A percentile compares a stretch with the other conserved stretches of the same genome.
phyloP scores from a whole-genome alignment of 2,329 filamentous ascomycete genomes.

The Talaromyces sp. region DNA sequence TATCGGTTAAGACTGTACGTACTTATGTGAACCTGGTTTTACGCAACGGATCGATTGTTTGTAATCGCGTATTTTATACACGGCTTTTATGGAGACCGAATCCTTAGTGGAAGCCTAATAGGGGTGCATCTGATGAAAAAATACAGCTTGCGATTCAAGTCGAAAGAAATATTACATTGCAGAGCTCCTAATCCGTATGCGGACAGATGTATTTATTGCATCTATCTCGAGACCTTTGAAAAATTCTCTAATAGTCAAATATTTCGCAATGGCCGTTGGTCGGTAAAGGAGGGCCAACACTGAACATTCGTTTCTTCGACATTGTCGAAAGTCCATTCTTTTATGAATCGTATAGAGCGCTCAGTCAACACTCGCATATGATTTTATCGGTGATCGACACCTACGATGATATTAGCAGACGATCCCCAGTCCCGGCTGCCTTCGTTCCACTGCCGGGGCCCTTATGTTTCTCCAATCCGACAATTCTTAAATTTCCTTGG shows the following conservation, averaged over 20 bases:
- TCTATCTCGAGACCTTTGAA: background rate
- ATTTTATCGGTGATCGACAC: background rate
- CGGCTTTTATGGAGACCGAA: background rate
- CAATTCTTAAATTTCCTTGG: slow-evolving; percentile 28
- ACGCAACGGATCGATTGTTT: background rate
- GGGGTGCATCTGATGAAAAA: background rate
- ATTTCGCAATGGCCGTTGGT: background rate
- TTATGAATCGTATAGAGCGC: background rate
- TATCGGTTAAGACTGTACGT: background rate
- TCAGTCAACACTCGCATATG: background rate
- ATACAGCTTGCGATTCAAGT: background rate
- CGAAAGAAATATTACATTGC: background rate
- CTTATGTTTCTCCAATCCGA: slow-evolving; percentile 23
- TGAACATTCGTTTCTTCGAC: background rate
- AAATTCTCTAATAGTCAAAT: background rate
- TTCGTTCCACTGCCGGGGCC: slow-evolving; percentile 21
- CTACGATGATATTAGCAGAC: slow-evolving; percentile 6
- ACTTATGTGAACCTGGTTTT: too few relatives aligned
- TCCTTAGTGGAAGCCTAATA: background rate
- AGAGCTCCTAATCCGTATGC: background rate
- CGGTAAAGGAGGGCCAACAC: background rate
- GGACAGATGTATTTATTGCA: background rate
- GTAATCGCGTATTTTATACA: background rate
- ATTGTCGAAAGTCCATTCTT: background rate
- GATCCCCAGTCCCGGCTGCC: slow-evolving; percentile 3